Evolutionary conservation across 306 rosid species (phyloP).

Genomic region (Herpetospermum pedunculosum): DNA sequence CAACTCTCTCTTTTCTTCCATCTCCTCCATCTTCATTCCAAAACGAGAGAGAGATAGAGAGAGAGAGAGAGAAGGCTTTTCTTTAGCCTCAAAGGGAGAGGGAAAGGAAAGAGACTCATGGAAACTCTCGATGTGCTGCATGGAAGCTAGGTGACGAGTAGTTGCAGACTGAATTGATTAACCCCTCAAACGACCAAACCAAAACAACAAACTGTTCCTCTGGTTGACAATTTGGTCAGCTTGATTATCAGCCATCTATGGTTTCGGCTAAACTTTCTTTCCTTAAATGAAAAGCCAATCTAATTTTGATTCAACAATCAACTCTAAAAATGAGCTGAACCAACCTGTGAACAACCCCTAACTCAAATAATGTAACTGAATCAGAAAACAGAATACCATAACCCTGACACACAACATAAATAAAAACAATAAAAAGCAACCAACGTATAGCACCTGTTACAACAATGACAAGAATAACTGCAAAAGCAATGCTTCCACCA

Average conservation of each 20-base stretch:
- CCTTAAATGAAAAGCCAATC: background rate
- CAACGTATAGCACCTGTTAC: slow-evolving; percentile 56
- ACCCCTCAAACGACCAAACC: background rate
- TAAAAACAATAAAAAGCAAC: background rate
- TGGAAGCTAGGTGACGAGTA: background rate
- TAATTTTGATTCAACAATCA: background rate
- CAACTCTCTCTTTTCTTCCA: background rate
- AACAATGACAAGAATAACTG: slow-evolving; percentile 83
- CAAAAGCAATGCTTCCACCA: slow-evolving; percentile 99
- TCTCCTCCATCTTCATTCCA: background rate
- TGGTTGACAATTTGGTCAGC: background rate
- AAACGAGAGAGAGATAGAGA: background rate
- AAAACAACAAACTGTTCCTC: background rate
- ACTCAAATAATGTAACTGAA: background rate
- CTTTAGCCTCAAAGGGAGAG: background rate
- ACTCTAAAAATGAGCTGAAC: background rate
- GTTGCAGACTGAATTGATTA: background rate
- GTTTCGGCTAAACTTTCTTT: background rate
- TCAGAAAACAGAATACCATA: background rate
- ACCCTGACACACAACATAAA: background rate
- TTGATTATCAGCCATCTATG: background rate
- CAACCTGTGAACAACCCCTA: background rate
- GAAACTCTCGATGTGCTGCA: background rate
- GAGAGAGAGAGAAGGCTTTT: background rate
- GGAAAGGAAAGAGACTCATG: no score